Evolutionary conservation across 164 flowering plant genomes (phyloP).

Genomic region (Macadamia tetraphylla): DNA sequence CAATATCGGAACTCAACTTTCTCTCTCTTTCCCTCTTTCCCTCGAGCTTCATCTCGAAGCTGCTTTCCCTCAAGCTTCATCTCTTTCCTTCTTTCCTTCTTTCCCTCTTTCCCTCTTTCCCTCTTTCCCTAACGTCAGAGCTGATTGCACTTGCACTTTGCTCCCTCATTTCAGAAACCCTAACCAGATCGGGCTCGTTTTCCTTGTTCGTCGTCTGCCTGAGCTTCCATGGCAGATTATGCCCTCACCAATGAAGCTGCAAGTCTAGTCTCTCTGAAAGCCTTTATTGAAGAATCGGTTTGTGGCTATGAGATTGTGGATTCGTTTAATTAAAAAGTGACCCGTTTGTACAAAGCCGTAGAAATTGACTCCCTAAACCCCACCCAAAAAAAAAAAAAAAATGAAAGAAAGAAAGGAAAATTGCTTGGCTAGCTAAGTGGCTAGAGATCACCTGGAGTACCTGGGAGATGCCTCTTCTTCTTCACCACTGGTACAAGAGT

Average conservation of each 20-base stretch:
- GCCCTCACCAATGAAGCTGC: constrained; percentile 58
- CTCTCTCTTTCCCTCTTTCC: too few species aligned
- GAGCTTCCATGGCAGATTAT: constrained; percentile 65
- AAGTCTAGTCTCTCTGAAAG: constrained; percentile 57
- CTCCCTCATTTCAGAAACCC: too few species aligned
- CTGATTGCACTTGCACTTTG: too few species aligned
- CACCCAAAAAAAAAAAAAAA: too few species aligned
- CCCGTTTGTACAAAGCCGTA: background rate
- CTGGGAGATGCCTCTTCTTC: constrained; percentile 20
- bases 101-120: too few species aligned
- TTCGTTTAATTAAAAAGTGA: constrained; percentile 22
- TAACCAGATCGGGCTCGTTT: background rate
- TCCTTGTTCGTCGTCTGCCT: constrained; percentile 42
- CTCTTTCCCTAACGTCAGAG: too few species aligned
- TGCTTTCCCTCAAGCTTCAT: too few species aligned
- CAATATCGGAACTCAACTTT: too few species aligned
- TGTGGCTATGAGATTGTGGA: constrained; percentile 63
- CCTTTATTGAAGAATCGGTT: constrained; percentile 56
- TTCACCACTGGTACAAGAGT: constrained; percentile 3
- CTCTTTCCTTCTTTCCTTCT: too few species aligned
- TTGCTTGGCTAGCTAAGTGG: too few species aligned
- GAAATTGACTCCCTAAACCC: too few species aligned
- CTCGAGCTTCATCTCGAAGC: too few species aligned
- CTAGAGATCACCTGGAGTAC: constrained; percentile 19
- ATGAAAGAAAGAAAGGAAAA: background rate